phyloP scores from a whole-genome alignment of 139 green algal species.

The Nannochloris sp. region DNA sequence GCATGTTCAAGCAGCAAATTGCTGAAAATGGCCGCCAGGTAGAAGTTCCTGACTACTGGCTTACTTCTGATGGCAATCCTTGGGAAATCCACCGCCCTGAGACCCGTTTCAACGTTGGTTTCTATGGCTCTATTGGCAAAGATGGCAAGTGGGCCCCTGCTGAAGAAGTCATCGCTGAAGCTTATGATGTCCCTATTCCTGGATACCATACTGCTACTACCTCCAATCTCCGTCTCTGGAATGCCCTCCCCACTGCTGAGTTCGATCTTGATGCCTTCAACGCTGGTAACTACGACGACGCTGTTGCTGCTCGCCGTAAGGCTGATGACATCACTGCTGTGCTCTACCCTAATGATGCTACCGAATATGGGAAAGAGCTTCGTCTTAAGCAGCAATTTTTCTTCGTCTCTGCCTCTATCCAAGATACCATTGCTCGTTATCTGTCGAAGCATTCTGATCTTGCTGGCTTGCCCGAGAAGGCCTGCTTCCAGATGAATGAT shows the following conservation, averaged over 20 bases:
- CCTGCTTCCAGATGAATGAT: constrained; percentile 96
- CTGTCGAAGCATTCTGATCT: constrained; percentile 51
- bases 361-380: constrained; percentile 94
- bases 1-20: constrained; percentile 93
- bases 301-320: constrained; percentile 67
- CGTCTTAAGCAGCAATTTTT: constrained; percentile 99
- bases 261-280: constrained; percentile 90
- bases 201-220: constrained; percentile 85
- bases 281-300: constrained; percentile 64
- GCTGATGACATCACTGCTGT: constrained; percentile 92
- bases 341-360: constrained; percentile 98
- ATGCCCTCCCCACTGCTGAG: constrained; percentile 78
- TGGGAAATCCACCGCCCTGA: constrained; percentile 70
- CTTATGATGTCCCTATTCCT: constrained; percentile 96
- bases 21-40: constrained; percentile 52
- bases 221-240: constrained; percentile 97
- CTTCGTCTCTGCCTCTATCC: constrained; percentile 91
- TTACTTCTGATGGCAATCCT: constrained; percentile 85
- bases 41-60: constrained; percentile 94
- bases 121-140: constrained; percentile 58
- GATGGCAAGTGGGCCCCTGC: constrained; percentile 51
- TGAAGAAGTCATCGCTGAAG: constrained; percentile 72
- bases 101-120: constrained; percentile 57
- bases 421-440: constrained; percentile 57
- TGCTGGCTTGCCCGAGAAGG: constrained; percentile 67